Percentiles rank a stretch among this genome's conserved stretches.
Conservation (phyloP, 139 green algal genomes). For the Helicosporidium sp. region DNA sequence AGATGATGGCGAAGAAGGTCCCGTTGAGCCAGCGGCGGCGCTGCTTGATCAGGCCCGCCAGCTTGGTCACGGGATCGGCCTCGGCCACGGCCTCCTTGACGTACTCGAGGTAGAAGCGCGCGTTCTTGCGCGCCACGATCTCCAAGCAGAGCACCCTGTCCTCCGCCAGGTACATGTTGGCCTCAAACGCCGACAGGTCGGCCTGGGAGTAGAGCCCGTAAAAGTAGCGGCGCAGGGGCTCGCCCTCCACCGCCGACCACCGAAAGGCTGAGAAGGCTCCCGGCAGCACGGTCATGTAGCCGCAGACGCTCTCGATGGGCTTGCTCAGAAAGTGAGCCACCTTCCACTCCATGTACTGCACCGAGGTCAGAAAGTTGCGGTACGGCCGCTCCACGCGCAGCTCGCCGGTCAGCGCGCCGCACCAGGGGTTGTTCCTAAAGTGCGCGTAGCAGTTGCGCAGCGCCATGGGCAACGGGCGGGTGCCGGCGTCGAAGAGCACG, state of each 20-base stretch:
- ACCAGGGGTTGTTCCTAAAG: constrained; percentile 20
- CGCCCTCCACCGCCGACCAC: constrained; percentile 19
- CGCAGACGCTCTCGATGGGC: constrained; percentile 24
- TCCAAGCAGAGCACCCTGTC: constrained; percentile 25
- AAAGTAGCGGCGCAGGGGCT: constrained; percentile 24
- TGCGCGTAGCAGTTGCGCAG: constrained; percentile 17
- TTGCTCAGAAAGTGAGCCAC: constrained; percentile 21
- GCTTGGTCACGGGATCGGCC: constrained; percentile 17
- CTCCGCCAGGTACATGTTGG: constrained; percentile 28
- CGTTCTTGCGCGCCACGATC: constrained; percentile 20
- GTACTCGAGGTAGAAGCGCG: constrained; percentile 21
- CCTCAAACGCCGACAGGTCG: constrained; percentile 22
- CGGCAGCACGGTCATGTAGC: constrained; percentile 21
- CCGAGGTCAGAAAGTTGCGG: constrained; percentile 17
- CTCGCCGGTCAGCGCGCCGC: constrained; percentile 18
- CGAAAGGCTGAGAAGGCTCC: constrained; percentile 24
- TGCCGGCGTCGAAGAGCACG: constrained; percentile 26
- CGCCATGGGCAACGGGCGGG: constrained; percentile 17
- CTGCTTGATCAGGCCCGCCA: constrained; percentile 22
- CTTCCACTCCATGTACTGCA: constrained; percentile 29
- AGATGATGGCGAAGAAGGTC: constrained; percentile 25
- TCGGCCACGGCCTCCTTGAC: constrained; percentile 25
- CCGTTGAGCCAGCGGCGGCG: constrained; percentile 23
- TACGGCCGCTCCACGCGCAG: constrained; percentile 19
- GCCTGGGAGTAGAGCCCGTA: constrained; percentile 27